Evolutionary conservation across 2,329 filamentous ascomycete species (phyloP), one percentile per base, ranked within the genome.

Genomic region (Trichocomaceae sp.): DNA sequence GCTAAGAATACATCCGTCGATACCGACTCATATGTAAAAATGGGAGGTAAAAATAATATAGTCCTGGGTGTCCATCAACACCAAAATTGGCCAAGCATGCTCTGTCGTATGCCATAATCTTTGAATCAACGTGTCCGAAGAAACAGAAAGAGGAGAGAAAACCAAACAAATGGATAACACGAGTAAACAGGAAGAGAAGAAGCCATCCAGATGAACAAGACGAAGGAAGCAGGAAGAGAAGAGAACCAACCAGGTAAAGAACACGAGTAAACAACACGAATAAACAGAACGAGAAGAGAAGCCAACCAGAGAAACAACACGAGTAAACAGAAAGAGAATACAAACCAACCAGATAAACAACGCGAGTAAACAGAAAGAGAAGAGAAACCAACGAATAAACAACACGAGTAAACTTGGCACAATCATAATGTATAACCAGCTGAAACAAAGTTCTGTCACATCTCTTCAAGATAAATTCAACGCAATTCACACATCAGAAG

Each of bases 401-500:
- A 13, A 35, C 2, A 35, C 31, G 3, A 13, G 12, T 35, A 13
- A 15, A 35, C 5, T 35, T 3, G 7, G 6, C 29, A 33, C 10
- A 33, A 10, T 33, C 23, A 26, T 29, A 9, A 9, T 29, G 26
- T 9, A 10, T 29, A 8, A 8, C 26, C 26, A 29, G 31, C 31
- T 13, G 31, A 35, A 33, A 15, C 31, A 35, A 13, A 35, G 15
- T 12, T 10, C 31, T 3, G 9, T 35, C 39, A 31, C 20, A 12
- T 42, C 13, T 12, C 9, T 42, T 42, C 10, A 2, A 12, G 12
- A 17, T 33, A 47, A 29, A 47, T 26, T n/a, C 45, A n/a, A 19
- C 31, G 20, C 26, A 37, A 6, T 22, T 57, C 50, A 56, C 13
- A 61, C 48, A 48, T 64, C 62, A 67, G 66, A 70, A n/a, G 55